Base-by-base conservation (phyloP, 192 early-diverging fungal genomes). In the Rhizoclosmatium sp. region DNA sequence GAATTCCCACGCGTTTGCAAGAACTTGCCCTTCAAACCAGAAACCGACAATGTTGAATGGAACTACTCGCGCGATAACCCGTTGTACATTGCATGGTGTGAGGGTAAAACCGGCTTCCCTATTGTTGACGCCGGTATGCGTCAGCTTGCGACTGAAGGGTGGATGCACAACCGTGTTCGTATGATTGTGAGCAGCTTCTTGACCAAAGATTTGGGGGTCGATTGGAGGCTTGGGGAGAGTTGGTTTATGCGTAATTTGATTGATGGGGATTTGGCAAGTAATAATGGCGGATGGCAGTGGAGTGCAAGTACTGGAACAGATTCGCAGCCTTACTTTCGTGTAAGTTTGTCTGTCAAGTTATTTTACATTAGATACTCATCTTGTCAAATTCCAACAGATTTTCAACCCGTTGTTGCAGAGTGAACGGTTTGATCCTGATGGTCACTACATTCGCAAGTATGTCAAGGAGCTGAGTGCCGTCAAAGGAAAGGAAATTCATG, bases 211-310 rank as follows among this genome's bases (percentile, higher is more conserved):
- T 78, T 89, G 4, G 79, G 82, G 3, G 82, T 93, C 69, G 88
- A 91, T 82, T 94, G 93, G 93, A 81, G 82, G 3, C n/a, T 78
- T n/a, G 93, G 93, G n/a, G 93, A 94, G 76, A 78, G 83, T 47
- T 90, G 84, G 65, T 93, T 94, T 69, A 89, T 90, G 85, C 70
- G 81, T 46, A 59, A 89, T 66, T 78, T 92, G 56, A 85, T 94
- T 69, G 93, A 94, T 71, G 90, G 91, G 19, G 93, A 94, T 71
- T 84, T 91, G 42, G 85, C 91, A 5, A 23, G 21, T n/a, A 93
- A 92, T 79, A 94, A 94, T 71, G 92, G 92, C 4, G 88, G 89
- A 39, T 93, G 91, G 91, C 91, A 91, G 71, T 92, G 89, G 90
- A 82, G 86, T 46, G 92, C 91, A 12, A 85, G 83, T 0, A 93